Base-by-base conservation (phyloP, 805 yeast species). In the Candida dajiaensis region DNA sequence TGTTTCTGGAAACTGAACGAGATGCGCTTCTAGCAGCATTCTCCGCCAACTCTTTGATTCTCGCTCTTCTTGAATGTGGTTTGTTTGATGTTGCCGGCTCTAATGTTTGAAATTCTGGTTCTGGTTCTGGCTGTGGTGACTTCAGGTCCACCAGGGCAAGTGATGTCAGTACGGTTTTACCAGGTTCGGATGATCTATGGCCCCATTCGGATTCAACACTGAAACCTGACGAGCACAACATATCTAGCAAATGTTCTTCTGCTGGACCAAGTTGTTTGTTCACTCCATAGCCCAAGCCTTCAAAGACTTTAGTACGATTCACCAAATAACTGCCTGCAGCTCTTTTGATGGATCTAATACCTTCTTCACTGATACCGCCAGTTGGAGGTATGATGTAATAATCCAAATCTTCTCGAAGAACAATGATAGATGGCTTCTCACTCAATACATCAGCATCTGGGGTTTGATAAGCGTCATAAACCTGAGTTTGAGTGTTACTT, bases 161-260 rank as follows among this genome's bases (percentile, higher is more conserved):
- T 11, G 96, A 87, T 54, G 85, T 81, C 40, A 94, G 76, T n/a
- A 89, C 92, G 12, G 97, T 84, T 59, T 85, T 85, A 48, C 81
- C 80, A 1, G 95, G 92, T 62, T 90, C 97, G 55, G 84, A 74
- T n/a, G 87, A 80, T 51, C 99, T 73, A 59, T 81, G 83, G 4
- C 96, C 97, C 99, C 99, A 94, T 15, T 64, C 56, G 26, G 85
- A 88, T 19, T 71, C 71, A 12, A 75, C 66, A 3, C 70, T 65
- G 53, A 89, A 87, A 1, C 99, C 99, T 0, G 95, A 83, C 0
- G 92, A 75, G 58, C 97, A 89, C 45, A 94, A 74, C 99, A 94
- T 94, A 52, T 89, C 97, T 68, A 88, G 77, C 40, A 94, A 73
- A 65, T 92, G 98, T 65, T 86, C 92, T 64, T 94, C 99, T 1